Conservation (phyloP, 371 early-diverging fungal genomes). For the Mortierella sp. region DNA sequence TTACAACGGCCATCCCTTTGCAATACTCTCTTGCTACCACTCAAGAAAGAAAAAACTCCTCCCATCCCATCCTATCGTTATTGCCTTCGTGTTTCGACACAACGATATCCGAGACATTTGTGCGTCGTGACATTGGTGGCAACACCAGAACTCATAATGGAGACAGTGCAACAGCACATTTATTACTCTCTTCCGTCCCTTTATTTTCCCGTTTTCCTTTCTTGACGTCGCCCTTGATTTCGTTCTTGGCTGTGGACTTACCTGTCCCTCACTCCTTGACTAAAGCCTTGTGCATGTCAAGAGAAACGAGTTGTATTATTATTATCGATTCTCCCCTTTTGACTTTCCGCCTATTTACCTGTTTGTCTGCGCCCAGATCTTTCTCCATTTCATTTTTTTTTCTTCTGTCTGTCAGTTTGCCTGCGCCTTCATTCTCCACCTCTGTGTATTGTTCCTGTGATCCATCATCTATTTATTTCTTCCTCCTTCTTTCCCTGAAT, state of each 20-base stretch:
- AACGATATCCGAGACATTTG: not conserved
- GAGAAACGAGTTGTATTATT: not conserved
- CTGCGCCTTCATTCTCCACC: not conserved
- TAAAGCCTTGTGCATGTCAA: not conserved
- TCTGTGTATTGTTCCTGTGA: not conserved
- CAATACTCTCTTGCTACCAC: not conserved
- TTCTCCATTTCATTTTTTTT: not conserved
- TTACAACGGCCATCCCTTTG: not conserved
- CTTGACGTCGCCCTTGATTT: not conserved
- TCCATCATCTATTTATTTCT: not conserved
- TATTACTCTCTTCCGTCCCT: not conserved
- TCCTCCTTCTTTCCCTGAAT: not conserved
- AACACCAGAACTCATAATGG: not conserved
- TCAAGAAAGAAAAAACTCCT: not conserved
- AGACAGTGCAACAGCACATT: not conserved
- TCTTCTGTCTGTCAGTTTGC: not conserved
- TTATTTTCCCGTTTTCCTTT: not conserved
- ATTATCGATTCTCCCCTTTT: not conserved
- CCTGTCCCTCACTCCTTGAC: not conserved
- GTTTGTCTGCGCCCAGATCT: not conserved
- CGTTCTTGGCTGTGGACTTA: not conserved
- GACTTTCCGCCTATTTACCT: not conserved
- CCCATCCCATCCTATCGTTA: not conserved
- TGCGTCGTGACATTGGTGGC: slow-evolving; percentile 14
- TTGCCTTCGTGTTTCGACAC: not conserved